Evolutionary conservation across 257 asterid species (phyloP).

Genomic region (Avicennia marina): DNA sequence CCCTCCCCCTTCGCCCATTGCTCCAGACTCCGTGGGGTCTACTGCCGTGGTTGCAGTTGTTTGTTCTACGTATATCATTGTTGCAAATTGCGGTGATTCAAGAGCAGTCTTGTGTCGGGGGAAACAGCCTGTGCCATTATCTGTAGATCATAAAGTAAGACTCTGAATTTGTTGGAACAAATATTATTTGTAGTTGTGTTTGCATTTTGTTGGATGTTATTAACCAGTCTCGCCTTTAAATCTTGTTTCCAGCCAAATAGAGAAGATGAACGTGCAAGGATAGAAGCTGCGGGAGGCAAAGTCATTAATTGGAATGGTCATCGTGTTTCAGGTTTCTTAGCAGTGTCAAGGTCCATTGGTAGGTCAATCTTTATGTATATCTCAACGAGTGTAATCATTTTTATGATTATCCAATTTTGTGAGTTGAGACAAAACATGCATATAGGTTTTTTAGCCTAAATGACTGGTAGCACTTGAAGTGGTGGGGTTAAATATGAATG

Average conservation of each 20-base stretch:
- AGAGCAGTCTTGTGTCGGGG: slow-evolving; percentile 78
- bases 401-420: no score
- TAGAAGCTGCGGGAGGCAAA: slow-evolving; percentile 46
- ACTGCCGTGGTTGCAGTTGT: slow-evolving; percentile 83
- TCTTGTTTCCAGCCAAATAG: slow-evolving; percentile 35
- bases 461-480: no score
- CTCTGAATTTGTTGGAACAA: slow-evolving; percentile 4
- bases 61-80: slow-evolving; percentile 62
- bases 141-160: slow-evolving; percentile 75
- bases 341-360: slow-evolving; percentile 51
- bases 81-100: slow-evolving; percentile 93
- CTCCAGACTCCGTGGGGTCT: slow-evolving; percentile 92
- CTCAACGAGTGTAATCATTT: no score
- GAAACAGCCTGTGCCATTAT: slow-evolving; percentile 58
- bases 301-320: slow-evolving; percentile 48
- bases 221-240: neutral
- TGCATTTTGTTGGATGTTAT: no score
- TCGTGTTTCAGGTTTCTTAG: slow-evolving; percentile 45
- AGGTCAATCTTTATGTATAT: neutral
- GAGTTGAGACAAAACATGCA: no score
- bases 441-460: no score
- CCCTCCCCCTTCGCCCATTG: slow-evolving; percentile 27
- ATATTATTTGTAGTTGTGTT: no score
- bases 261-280: slow-evolving; percentile 45
- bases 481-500: no score